Evolutionary conservation across 768 basidiomycete genomes (phyloP).

Genomic region (Asterophora lycoperdoides): DNA sequence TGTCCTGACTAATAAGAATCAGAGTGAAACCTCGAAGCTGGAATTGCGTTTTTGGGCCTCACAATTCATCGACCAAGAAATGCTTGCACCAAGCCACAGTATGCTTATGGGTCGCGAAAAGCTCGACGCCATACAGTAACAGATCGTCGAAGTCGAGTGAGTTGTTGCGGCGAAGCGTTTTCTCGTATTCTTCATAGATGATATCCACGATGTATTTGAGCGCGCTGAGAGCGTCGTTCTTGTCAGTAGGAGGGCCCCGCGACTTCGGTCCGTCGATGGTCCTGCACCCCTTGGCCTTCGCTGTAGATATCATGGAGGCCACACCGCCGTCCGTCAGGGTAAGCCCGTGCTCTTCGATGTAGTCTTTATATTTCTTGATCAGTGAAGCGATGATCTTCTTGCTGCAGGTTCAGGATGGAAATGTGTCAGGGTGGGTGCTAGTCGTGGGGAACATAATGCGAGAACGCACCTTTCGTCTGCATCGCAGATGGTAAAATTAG

Average conservation of each 20-base stretch:
- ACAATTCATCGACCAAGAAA: slow-evolving; percentile 82
- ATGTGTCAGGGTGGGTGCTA: background rate
- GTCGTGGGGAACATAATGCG: too few relatives aligned
- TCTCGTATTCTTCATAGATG: slow-evolving; percentile 66
- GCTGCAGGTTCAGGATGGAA: slow-evolving; percentile 28
- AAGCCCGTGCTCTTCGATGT: slow-evolving; percentile 43
- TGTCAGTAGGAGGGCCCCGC: background rate
- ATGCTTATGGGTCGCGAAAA: slow-evolving; percentile 49
- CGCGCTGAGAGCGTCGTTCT: slow-evolving; percentile 12
- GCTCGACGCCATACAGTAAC: slow-evolving; percentile 63
- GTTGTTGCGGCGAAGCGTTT: slow-evolving; percentile 53
- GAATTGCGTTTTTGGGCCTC: slow-evolving; percentile 23
- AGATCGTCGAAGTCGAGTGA: slow-evolving; percentile 88
- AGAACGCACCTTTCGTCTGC: slow-evolving; percentile 65
- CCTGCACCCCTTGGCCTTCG: slow-evolving; percentile 61
- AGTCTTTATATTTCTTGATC: slow-evolving; percentile 52
- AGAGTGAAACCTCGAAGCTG: background rate
- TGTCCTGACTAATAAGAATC: slow-evolving; percentile 55
- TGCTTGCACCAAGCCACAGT: slow-evolving; percentile 59
- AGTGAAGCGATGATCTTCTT: slow-evolving; percentile 62
- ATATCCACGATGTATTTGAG: slow-evolving; percentile 42
- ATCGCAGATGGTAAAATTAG: slow-evolving; percentile 82
- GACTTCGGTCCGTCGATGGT: slow-evolving; percentile 35
- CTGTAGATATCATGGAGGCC: slow-evolving; percentile 66
- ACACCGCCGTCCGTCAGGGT: slow-evolving; percentile 51